Evolutionary conservation across 345 rosid genomes (phyloP), one percentile per base, ranked within the genome.

Genomic region (Salix koriyanagi): DNA sequence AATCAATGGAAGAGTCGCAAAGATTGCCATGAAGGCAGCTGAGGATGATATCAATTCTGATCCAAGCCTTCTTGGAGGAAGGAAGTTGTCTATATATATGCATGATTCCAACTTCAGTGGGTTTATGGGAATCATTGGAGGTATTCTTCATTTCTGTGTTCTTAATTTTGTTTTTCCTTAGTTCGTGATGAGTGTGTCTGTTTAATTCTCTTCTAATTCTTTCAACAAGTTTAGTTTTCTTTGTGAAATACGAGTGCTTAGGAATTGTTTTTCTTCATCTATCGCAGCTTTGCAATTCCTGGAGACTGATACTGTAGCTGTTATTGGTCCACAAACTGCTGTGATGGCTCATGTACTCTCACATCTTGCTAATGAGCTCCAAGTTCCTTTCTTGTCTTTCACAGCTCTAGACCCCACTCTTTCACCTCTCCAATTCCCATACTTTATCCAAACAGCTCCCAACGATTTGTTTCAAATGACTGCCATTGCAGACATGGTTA

Each of bases 401-500:
- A 91, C 93, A 0, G 97, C 99, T 30, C 82, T 91, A 69, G 97
- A 95, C 72, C 97, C 97, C 54, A 83, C 82, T 19, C 85, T 95
- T 37, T 90, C 97, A 1, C 83, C 97, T 42, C 91, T 91, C 58
- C 99, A 95, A 85, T 93, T 89, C 82, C 99, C 97, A 6, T 95
- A 88, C 80, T 93, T 95, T 74, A 82, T 95, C 76, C 99, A 95
- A 71, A 95, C 97, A 12, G 96, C 97, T 19, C 99, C 99, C 26
- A 95, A 80, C 64, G 97, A 93, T 77, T 80, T 88, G 60, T 95
- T 85, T 84, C 86, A 86, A 86, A 90, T 90, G 94, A 86, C 84
- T 19, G 99, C 96, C 82, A 90, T 93, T 48, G 94, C 97, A 7
- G 97, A 95, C 56, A 88, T 91, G 74, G 77, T 93, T 66, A 89